These are phyloP conservation scores for Leccinum aurantiacum DNA, from an alignment of 768 basidiomycete species.

Conservation along the genomic window DNA sequence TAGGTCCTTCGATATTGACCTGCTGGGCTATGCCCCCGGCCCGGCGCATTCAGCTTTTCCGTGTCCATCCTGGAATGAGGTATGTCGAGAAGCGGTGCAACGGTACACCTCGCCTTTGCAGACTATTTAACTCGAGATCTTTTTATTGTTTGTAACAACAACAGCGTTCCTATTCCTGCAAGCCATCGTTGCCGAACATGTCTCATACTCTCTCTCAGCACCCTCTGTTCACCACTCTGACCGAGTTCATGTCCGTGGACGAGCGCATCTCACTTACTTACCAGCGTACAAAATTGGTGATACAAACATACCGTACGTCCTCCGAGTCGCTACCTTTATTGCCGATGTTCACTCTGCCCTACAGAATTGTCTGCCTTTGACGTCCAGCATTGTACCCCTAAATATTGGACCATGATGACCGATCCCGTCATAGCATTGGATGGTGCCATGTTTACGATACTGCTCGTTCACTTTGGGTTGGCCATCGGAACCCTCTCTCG, in stretches of 20 bases:
- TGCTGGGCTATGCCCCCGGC: too few relatives aligned
- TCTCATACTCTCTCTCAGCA: background rate
- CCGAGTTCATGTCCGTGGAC: constrained; percentile 45
- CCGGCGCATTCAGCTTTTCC: too few relatives aligned
- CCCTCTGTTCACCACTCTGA: constrained; percentile 14
- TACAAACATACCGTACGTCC: constrained; percentile 22
- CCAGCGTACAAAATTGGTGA: constrained; percentile 46
- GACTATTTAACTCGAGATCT: too few relatives aligned
- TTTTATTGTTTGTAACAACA: too few relatives aligned
- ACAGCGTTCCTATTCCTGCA: background rate
- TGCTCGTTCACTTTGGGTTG: constrained; percentile 52
- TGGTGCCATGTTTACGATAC: constrained; percentile 52
- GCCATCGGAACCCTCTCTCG: constrained; percentile 53
- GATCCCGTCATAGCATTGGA: constrained; percentile 54
- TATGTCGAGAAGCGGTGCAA: too few relatives aligned
- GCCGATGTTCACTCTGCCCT: background rate
- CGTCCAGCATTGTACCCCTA: constrained; percentile 47
- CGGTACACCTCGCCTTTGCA: too few relatives aligned
- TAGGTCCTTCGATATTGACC: too few relatives aligned
- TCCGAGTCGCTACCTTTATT: background rate
- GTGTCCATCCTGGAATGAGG: too few relatives aligned
- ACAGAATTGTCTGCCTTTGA: constrained; percentile 41
- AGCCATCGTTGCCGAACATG: background rate
- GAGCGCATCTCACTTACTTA: constrained; percentile 51
- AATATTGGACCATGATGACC: constrained; percentile 53